phyloP scores from a whole-genome alignment of 2,329 filamentous ascomycete genomes.

The Fusarium neocosmosporiellum region DNA sequence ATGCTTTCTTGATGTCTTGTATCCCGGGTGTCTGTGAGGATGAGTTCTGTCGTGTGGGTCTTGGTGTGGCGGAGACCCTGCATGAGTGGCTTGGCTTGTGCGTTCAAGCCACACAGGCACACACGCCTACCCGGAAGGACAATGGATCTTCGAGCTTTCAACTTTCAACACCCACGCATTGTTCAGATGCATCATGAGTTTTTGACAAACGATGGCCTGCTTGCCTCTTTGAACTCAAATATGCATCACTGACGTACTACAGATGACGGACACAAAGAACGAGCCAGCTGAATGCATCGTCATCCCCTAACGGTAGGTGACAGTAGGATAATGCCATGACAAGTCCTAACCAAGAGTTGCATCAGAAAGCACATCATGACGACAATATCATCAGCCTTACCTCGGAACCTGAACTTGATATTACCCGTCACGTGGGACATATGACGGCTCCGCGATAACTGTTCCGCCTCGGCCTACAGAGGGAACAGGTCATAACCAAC shows the following conservation, averaged over 20 bases:
- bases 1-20: slow-evolving; percentile 19
- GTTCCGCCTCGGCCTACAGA: slow-evolving; percentile 15
- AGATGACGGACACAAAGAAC: neutral
- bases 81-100: slow-evolving; percentile 25
- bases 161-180: neutral
- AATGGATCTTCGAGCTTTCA: neutral
- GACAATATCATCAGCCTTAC: slow-evolving; percentile 12
- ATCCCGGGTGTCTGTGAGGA: slow-evolving; percentile 27
- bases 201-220: neutral
- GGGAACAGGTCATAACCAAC: slow-evolving; percentile 23
- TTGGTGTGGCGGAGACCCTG: slow-evolving; percentile 32
- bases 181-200: neutral
- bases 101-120: slow-evolving; percentile 22
- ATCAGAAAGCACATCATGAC: neutral
- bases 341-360: neutral
- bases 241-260: neutral
- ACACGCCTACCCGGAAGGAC: slow-evolving; percentile 8
- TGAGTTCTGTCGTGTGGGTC: slow-evolving; percentile 43
- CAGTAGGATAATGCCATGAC: neutral
- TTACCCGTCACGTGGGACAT: slow-evolving; percentile 4
- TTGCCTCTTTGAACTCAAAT: neutral
- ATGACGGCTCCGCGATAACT: neutral
- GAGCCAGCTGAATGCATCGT: neutral
- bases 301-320: neutral
- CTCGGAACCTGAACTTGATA: neutral